A percentile compares a stretch with the other conserved stretches of the same genome.
Conservation (phyloP, 495 filamentous ascomycete genomes). For the Podospora appendiculata region DNA sequence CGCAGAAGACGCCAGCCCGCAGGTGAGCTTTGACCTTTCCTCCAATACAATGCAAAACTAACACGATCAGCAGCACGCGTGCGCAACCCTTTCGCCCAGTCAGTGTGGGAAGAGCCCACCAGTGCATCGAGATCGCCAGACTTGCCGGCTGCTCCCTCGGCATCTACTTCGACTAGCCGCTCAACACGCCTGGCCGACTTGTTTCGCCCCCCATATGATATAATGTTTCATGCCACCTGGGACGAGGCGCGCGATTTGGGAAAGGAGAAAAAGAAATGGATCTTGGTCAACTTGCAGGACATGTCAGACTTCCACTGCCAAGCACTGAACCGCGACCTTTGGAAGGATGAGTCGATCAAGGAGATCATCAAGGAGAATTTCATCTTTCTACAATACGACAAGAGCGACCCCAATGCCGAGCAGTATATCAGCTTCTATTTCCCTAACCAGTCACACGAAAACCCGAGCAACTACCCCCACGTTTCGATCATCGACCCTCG, state of each 20-base stretch:
- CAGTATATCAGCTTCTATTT: conserved; percentile 91
- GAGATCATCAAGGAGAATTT: conserved; percentile 86
- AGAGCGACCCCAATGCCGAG: conserved; percentile 64
- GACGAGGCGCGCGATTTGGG: conserved; percentile 77
- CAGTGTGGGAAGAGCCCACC: conserved; percentile 62
- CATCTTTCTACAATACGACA: conserved; percentile 86
- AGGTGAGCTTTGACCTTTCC: conserved; percentile 23
- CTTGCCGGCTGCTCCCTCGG: conserved; percentile 1
- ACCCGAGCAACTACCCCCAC: conserved; percentile 75
- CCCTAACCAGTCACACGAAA: conserved; percentile 56
- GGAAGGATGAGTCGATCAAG: conserved; percentile 74
- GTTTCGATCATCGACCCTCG: conserved; percentile 93
- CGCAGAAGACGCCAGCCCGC: conserved; percentile 42
- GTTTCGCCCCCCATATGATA: conserved; percentile 81
- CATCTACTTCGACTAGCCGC: conserved; percentile 11
- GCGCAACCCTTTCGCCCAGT: conserved; percentile 72
- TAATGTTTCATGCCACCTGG: conserved; percentile 69
- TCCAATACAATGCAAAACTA: background rate
- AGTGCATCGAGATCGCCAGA: background rate
- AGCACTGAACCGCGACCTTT: conserved; percentile 84
- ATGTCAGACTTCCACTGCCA: conserved; percentile 88
- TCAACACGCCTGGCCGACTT: conserved; percentile 67
- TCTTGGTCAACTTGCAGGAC: conserved; percentile 93
- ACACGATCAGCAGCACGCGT: background rate
- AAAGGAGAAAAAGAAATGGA: conserved; percentile 82